Base-by-base conservation (phyloP, 768 basidiomycete species). In the Russula abietina region DNA sequence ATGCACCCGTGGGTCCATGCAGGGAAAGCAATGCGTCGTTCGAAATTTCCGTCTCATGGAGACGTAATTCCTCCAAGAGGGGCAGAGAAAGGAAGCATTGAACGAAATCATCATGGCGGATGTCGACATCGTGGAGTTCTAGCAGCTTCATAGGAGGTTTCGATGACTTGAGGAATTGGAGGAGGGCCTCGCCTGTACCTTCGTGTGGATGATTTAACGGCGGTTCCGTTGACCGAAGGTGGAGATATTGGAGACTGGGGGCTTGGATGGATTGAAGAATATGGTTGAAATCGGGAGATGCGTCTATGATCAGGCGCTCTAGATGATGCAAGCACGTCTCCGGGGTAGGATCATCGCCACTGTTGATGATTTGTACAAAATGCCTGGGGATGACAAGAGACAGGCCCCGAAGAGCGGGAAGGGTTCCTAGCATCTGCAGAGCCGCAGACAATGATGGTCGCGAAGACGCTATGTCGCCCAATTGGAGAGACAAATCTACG, bases 1-100 rank as follows among this genome's bases (percentile, higher is more conserved):
- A 86, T 16, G 77, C 67, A 14, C 76, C 78, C 7, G 59, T 67
- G 16, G 75, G 74, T 2, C 78, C 78, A 48, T 72, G 67, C 48
- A 84, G 68, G 33, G 71, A 65, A 33, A 69, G 63, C 11, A 85
- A 61, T 24, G 78, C 75, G 19, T 72, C 70, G 68, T 84, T 80
- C 33, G 80, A 71, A 61, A 87, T 80, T 50, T 84, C 83, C 61
- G 80, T 81, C 66, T 83, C 82, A 68, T 85, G 84, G 43, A 86
- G 73, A 57, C 78, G 78, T 19, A 86, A 73, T 57, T 80, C 78
- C 65, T 77, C 74, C 48, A 86, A 69, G 19, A 65, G 62, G 12
- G 78, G 75, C 19, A 83, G 71, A 24, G 71, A 61, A 19, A 61
- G 59, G 68, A 79, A 75, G 62, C 73, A 74, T 19, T 65, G 69